Evolutionary conservation across 2,329 filamentous ascomycete species (phyloP).

Genomic region (Rhinocladiella mackenziei): DNA sequence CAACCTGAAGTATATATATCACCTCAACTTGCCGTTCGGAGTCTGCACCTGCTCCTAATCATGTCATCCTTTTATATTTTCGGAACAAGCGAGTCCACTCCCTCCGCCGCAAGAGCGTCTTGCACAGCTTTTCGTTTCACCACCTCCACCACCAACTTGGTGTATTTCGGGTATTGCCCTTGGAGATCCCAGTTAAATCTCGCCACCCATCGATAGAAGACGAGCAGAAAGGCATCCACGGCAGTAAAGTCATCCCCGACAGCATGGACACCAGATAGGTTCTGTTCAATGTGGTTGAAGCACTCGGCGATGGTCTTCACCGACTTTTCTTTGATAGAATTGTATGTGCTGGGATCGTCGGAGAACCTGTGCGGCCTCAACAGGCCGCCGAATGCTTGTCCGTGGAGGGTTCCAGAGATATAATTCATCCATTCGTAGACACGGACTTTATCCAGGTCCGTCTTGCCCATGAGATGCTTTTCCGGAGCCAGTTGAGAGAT

Average conservation of each 20-base stretch:
- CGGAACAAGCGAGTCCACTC: background rate
- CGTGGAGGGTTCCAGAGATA: slow-evolving; percentile 35
- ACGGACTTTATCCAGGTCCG: slow-evolving; percentile 32
- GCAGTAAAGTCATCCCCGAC: slow-evolving; percentile 35
- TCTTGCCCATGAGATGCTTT: slow-evolving; percentile 32
- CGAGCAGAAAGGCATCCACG: slow-evolving; percentile 36
- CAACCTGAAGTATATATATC: too few species aligned
- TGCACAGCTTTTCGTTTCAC: slow-evolving; percentile 8
- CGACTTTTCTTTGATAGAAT: slow-evolving; percentile 27
- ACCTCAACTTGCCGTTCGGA: too few species aligned
- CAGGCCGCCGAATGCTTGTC: slow-evolving; percentile 30
- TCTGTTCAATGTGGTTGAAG: slow-evolving; percentile 31
- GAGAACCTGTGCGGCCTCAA: slow-evolving; percentile 31
- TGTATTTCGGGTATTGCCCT: slow-evolving; percentile 12
- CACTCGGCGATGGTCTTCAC: slow-evolving; percentile 27
- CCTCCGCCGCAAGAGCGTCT: background rate
- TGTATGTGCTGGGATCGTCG: slow-evolving; percentile 24
- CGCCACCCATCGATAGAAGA: slow-evolving; percentile 35
- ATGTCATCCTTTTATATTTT: too few species aligned
- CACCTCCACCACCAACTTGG: slow-evolving; percentile 12
- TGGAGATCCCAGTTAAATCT: background rate
- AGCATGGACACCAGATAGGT: slow-evolving; percentile 28
- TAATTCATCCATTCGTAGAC: slow-evolving; percentile 39
- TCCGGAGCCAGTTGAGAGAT: slow-evolving; percentile 34
- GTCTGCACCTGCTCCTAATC: too few species aligned